A percentile compares a stretch with the other conserved stretches of the same genome.
phyloP scores from a whole-genome alignment of 495 filamentous ascomycete species.

The Daldinia loculata region DNA sequence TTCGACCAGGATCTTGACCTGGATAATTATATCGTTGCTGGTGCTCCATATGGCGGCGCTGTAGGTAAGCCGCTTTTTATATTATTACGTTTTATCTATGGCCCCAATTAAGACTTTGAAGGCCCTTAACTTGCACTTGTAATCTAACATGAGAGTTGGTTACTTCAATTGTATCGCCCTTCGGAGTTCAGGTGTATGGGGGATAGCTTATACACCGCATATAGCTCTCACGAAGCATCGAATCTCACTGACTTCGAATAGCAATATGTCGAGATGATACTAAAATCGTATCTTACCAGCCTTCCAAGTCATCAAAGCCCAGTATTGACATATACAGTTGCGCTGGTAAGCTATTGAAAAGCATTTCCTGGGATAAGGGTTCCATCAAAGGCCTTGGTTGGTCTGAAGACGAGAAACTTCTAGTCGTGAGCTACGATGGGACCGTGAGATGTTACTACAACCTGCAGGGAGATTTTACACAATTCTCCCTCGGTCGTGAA shows the following conservation, averaged over 20 bases:
- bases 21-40: conserved; percentile 91
- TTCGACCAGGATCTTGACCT: conserved; percentile 93
- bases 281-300: conserved; percentile 79
- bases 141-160: neutral
- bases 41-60: conserved; percentile 94
- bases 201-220: neutral
- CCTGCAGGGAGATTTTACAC: conserved; percentile 90
- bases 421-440: conserved; percentile 89
- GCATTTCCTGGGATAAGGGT: conserved; percentile 85
- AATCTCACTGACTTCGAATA: conserved; percentile 50
- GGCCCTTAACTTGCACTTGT: neutral
- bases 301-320: conserved; percentile 74
- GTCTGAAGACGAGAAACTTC: conserved; percentile 94
- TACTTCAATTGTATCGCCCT: neutral
- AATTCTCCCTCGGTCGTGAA: conserved; percentile 92
- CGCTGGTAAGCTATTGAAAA: conserved; percentile 80
- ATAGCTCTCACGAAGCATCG: neutral
- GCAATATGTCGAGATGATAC: conserved; percentile 89
- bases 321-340: conserved; percentile 95
- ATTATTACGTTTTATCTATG: conserved; percentile 3
- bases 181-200: neutral
- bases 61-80: conserved; percentile 68
- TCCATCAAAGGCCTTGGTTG: conserved; percentile 89
- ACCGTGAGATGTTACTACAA: conserved; percentile 92
- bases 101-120: neutral